Conservation (phyloP, 352 stramenopile species). For the Pythium grandisporangium region DNA sequence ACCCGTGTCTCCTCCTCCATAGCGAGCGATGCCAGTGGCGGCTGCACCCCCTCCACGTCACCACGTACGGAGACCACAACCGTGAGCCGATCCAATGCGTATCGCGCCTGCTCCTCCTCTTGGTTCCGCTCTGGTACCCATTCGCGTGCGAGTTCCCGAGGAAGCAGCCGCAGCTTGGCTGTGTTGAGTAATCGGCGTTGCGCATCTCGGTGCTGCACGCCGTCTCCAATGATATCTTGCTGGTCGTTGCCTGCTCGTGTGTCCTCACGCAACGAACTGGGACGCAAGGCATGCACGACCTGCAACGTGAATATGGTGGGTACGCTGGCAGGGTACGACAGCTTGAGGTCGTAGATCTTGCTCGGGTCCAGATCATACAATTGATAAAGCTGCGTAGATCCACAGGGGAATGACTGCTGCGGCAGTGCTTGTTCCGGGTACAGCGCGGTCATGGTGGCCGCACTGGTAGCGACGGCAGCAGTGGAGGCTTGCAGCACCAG, state of each 20-base stretch:
- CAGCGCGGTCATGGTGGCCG: constrained; percentile 22
- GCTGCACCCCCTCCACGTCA: constrained; percentile 39
- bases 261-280: no score
- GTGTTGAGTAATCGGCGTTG: constrained; percentile 49
- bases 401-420: constrained; percentile 30
- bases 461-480: no score
- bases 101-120: background rate
- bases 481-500: no score
- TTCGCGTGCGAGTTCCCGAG: constrained; percentile 24
- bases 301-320: constrained; percentile 44
- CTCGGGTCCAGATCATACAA: constrained; percentile 28
- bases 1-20: no score
- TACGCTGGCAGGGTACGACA: constrained; percentile 58
- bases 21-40: constrained; percentile 19
- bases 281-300: no score
- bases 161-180: constrained; percentile 48
- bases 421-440: constrained; percentile 30
- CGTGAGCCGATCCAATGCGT: background rate
- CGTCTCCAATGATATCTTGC: constrained; percentile 19
- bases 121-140: constrained; percentile 6
- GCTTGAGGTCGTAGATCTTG: constrained; percentile 67
- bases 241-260: no score
- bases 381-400: constrained; percentile 36
- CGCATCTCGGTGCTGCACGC: constrained; percentile 13
- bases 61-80: constrained; percentile 22